Conservation (phyloP, 106 monocot genomes). For the Dendrobium officinale region DNA sequence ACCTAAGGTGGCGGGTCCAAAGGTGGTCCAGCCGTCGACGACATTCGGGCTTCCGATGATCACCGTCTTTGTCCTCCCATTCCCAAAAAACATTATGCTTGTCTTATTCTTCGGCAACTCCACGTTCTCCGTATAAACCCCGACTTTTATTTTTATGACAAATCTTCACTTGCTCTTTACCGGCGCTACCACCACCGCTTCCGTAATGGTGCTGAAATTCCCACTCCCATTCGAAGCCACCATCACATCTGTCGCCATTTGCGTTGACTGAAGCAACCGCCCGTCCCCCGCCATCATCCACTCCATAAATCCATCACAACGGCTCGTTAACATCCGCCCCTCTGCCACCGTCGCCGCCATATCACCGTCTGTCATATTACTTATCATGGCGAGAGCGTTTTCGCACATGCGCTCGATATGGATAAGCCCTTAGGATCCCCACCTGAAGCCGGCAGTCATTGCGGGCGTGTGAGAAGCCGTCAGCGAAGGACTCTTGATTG, state of each 20-base stretch:
- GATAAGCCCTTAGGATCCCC: background rate
- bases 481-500: background rate
- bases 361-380: background rate
- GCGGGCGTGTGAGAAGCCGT: slow-evolving; percentile 19
- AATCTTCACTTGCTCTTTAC: slow-evolving; percentile 12
- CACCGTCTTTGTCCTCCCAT: slow-evolving; percentile 14
- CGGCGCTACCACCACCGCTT: slow-evolving; percentile 22
- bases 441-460: slow-evolving; percentile 1
- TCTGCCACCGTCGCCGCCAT: background rate
- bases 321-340: no score
- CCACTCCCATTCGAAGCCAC: slow-evolving; percentile 24
- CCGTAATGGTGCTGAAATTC: slow-evolving; percentile 12
- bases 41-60: slow-evolving; percentile 30
- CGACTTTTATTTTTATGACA: slow-evolving; percentile 11
- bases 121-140: slow-evolving; percentile 14
- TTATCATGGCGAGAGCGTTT: slow-evolving; percentile 13
- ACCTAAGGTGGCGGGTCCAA: slow-evolving; percentile 44
- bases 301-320: background rate
- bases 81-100: slow-evolving; percentile 13
- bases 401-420: slow-evolving; percentile 11
- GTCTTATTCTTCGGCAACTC: slow-evolving; percentile 21
- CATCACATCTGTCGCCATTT: slow-evolving; percentile 2
- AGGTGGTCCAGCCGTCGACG: slow-evolving; percentile 36
- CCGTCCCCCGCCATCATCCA: slow-evolving; percentile 9
- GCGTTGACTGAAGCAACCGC: background rate